Evolutionary conservation across 1,284 basidiomycete species (phyloP).

Genomic region (Puccinia triticina): DNA sequence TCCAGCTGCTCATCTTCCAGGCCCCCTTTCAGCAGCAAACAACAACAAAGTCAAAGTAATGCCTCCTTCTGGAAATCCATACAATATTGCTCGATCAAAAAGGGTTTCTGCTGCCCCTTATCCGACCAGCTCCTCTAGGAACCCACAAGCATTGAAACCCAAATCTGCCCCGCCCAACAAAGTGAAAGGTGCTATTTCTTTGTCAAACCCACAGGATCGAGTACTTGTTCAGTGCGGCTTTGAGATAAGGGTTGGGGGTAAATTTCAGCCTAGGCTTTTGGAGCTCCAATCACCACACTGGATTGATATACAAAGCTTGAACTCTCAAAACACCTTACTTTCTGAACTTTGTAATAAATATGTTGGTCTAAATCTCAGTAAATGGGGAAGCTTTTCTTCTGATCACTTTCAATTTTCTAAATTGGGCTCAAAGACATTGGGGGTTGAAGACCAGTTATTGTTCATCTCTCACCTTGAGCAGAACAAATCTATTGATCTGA

Average conservation of each 20-base stretch:
- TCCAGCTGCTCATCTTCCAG: not conserved
- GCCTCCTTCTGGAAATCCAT: not conserved
- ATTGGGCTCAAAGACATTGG: not conserved
- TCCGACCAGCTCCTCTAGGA: not conserved
- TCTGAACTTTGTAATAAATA: not conserved
- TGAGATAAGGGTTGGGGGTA: not conserved
- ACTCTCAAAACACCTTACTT: not conserved
- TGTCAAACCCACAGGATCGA: not conserved
- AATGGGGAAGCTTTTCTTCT: not conserved
- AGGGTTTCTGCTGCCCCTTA: not conserved
- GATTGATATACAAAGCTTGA: not conserved
- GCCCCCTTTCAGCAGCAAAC: not conserved
- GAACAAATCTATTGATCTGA: not conserved
- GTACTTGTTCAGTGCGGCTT: not conserved
- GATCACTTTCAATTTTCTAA: not conserved
- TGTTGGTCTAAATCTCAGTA: not conserved
- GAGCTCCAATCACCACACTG: not conserved
- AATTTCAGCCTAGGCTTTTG: not conserved
- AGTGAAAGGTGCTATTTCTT: slow-evolving; percentile 19
- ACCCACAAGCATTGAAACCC: not conserved
- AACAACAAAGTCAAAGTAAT: not conserved
- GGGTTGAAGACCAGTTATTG: not conserved
- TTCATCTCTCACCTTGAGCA: not conserved
- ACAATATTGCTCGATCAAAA: not conserved
- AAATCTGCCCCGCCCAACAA: not conserved